Evolutionary conservation across 345 rosid species (phyloP), one percentile per base, ranked within the genome.

Genomic region (Populus simonii): DNA sequence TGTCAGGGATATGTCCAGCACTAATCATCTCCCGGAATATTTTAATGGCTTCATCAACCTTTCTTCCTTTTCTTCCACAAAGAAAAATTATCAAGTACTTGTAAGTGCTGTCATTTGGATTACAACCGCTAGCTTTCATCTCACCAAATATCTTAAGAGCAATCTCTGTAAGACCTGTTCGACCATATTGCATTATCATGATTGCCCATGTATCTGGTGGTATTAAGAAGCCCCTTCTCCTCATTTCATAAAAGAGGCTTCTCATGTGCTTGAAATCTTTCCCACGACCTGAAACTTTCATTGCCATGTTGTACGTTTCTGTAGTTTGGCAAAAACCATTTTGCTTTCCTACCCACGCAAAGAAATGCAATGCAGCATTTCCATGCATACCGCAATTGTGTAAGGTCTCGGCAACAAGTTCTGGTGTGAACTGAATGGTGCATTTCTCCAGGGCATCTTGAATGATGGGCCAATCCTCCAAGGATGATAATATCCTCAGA

Each of bases 241-340:
- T 92, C 98, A 90, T 91, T 76, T 90, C 96, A 80, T 84, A 83
- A 76, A 91, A 94, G 66, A 91, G 90, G 80, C 73, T 81, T 79
- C 96, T 89, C 98, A 92, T 90, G 88, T 84, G 88, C 79, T 77
- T 89, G 80, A 94, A 94, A 89, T 92, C 94, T 77, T 94, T 92
- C 45, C 93, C 92, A 31, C 84, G 73, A 25, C 98, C 98, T 0
- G 96, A 88, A 36, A 91, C 85, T 89, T 94, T 94, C 74, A 94
- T 92, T 33, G 92, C 92, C 91, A 88, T 88, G 89, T 89, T 92
- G 82, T 94, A 94, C n/a, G 98, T 88, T 77, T 88, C 96, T 18
- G 88, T 15, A 66, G 87, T 90, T 83, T 91, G 97, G 63, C 63
- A 55, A 84, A 90, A 94, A 45, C 88, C 93, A 72, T 65, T 75